Percentiles rank a stretch among this genome's conserved stretches.
Conservation (phyloP, 257 asterid genomes). For the Verbascum thapsus region DNA sequence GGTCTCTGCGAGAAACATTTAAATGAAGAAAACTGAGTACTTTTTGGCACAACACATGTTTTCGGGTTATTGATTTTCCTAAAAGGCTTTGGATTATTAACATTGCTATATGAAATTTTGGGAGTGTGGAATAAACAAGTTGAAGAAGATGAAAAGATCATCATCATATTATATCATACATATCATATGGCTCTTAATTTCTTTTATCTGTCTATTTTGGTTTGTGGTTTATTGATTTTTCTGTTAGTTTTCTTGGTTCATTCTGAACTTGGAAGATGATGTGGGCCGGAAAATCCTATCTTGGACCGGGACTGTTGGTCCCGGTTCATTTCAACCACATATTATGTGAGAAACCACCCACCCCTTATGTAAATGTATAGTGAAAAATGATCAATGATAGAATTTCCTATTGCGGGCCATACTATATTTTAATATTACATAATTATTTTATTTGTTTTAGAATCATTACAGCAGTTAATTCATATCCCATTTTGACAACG, state of each 20-base stretch:
- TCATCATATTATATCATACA: constrained; percentile 34
- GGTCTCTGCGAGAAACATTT: constrained; percentile 53
- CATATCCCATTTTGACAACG: too few species aligned
- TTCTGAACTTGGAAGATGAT: constrained; percentile 13
- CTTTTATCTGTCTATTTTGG: neutral
- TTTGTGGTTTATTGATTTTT: neutral
- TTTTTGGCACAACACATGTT: constrained; percentile 11
- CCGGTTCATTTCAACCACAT: too few species aligned
- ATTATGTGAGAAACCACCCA: too few species aligned
- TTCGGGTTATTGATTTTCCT: constrained; percentile 30
- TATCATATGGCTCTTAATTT: neutral
- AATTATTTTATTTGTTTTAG: too few species aligned
- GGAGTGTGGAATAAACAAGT: constrained; percentile 37
- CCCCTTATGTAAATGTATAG: too few species aligned
- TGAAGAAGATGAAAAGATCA: constrained; percentile 40
- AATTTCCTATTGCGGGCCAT: too few species aligned
- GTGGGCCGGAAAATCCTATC: constrained; percentile 7
- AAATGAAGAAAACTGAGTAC: constrained; percentile 28
- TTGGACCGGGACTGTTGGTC: too few species aligned
- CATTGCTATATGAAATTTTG: constrained; percentile 22
- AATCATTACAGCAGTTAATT: too few species aligned
- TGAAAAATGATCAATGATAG: too few species aligned
- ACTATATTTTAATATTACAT: too few species aligned
- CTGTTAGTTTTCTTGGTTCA: neutral
- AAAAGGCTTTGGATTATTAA: constrained; percentile 10